Conservation (phyloP, 1,139 yeast species). For the Spathaspora sp. region DNA sequence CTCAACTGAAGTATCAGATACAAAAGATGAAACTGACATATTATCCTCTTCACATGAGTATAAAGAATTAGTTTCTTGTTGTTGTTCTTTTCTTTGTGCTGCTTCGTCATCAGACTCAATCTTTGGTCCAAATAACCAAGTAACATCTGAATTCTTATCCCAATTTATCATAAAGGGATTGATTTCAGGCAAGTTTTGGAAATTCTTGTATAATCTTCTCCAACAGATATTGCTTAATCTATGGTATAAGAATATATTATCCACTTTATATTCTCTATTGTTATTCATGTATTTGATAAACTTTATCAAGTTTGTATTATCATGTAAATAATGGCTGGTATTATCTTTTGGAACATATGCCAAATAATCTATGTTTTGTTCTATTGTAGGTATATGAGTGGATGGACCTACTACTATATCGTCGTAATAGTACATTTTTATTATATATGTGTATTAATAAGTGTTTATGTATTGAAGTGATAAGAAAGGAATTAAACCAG, state of each 20-base stretch:
- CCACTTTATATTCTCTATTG: conserved; percentile 16
- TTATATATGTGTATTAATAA: not conserved
- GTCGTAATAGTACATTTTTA: conserved; percentile 17
- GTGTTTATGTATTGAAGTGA: not conserved
- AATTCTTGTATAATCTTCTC: conserved; percentile 41
- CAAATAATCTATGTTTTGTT: conserved; percentile 40
- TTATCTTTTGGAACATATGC: conserved; percentile 13
- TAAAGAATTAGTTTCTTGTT: not conserved
- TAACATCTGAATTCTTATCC: conserved; percentile 44
- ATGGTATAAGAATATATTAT: conserved; percentile 14
- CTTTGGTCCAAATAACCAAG: conserved; percentile 50
- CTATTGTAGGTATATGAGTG: conserved; percentile 16
- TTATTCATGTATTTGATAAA: conserved; percentile 25
- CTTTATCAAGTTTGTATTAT: conserved; percentile 21
- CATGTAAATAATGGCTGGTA: conserved; percentile 13
- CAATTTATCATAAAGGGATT: conserved; percentile 42
- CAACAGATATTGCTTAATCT: conserved; percentile 41
- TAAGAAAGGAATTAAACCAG: conserved; percentile 1
- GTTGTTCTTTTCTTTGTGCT: conserved; percentile 1
- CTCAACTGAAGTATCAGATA: conserved; percentile 7
- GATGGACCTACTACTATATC: conserved; percentile 19
- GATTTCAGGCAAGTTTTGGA: conserved; percentile 26
- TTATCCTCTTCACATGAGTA: conserved; percentile 6
- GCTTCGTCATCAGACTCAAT: conserved; percentile 14
- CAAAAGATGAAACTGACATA: conserved; percentile 10